Base-by-base conservation (phyloP, 495 filamentous ascomycete species). In the Cladorrhinum samala region DNA sequence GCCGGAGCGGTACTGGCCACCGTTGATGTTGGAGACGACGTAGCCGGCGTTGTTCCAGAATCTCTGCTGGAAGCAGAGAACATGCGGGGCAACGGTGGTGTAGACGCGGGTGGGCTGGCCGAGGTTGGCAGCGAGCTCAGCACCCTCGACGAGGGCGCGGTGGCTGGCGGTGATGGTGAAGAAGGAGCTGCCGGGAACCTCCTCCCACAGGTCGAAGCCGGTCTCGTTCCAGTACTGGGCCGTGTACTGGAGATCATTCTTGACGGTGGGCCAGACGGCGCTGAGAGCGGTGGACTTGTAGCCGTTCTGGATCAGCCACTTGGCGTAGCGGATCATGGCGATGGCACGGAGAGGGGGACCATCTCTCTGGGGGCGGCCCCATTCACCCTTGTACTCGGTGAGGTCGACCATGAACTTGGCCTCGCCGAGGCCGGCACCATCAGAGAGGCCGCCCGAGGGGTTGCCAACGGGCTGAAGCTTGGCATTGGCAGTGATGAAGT, bases 171-270 rank as follows among this genome's bases (percentile, higher is more conserved):
- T 63, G 42, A 72, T 55, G 38, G 74, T 77, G 50, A 76, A 87
- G 72, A 87, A 86, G 4, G 81, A 83, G 44, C 69, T 72, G 42
- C 82, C 81, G 14, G 73, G 64, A 1, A 85, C 77, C 66, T 88
- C 85, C 58, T 88, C 85, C 85, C 85, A 88, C 1, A 89, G 73
- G 62, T 89, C 85, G 51, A 79, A 88, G 25, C 82, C 82, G 19
- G 77, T 82, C 50, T 80, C 70, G 58, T 80, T 68, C 86, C 87
- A 90, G 69, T 88, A 83, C 56, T 87, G 77, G 3, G 81, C 71
- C 7, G 86, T 78, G 56, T 88, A 87, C n/a, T 76, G 71, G 16
- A 89, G 75, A 54, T 88, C 85, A 54, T 86, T 86, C 37, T 75
- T 71, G 50, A 87, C 76, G 20, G 87, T 66, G 3, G 85, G 81